These are phyloP conservation scores for Crepidotus variabilis DNA, from an alignment of 768 basidiomycete species.

Conservation along the genomic window DNA sequence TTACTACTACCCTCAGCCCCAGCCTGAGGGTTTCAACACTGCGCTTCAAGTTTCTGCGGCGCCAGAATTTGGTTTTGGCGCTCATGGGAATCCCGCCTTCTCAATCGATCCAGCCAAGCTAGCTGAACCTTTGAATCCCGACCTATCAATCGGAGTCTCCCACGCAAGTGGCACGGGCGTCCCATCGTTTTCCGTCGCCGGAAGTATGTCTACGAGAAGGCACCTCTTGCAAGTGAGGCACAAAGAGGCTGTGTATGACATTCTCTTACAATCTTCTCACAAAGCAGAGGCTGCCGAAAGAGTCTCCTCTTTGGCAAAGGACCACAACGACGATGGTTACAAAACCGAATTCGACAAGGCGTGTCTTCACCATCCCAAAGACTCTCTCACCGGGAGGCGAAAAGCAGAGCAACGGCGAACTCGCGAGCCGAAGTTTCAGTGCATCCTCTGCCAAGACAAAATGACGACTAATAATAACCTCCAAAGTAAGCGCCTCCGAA, in stretches of 20 bases:
- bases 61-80: no score
- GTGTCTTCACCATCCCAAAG: not conserved
- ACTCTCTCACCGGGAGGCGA: not conserved
- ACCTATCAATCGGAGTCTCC: no score
- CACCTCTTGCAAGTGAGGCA: not conserved
- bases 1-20: no score
- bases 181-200: not conserved
- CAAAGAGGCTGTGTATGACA: constrained; percentile 2
- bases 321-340: not conserved
- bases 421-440: not conserved
- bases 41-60: no score
- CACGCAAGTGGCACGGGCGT: not conserved
- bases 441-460: not conserved
- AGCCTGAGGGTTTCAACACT: no score
- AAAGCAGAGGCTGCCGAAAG: not conserved
- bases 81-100: no score
- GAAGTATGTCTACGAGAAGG: not conserved
- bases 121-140: no score
- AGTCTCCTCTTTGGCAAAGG: not conserved
- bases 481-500: no score
- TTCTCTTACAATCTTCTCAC: not conserved
- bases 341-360: not conserved
- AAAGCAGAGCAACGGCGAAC: constrained; percentile 1
- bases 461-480: no score
- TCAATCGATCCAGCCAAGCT: no score